phyloP scores from a whole-genome alignment of 768 basidiomycete species.

The Rhizopogon rudus region DNA sequence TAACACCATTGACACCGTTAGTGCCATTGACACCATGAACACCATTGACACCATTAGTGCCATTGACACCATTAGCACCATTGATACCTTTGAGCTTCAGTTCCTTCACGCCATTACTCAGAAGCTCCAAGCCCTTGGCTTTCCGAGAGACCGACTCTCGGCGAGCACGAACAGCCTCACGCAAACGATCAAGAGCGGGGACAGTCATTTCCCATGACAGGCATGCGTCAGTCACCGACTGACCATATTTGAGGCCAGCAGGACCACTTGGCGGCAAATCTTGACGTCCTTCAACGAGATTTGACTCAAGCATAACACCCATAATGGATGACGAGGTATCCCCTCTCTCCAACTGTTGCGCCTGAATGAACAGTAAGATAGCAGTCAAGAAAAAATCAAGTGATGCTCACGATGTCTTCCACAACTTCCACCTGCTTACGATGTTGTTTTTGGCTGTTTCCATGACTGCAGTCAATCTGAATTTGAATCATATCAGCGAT shows the following conservation, averaged over 20 bases:
- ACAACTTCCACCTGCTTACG: conserved; percentile 84
- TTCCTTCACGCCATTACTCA: conserved; percentile 5
- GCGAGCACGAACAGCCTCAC: conserved; percentile 83
- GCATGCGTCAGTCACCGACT: conserved; percentile 87
- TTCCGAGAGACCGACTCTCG: conserved; percentile 41
- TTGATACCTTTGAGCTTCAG: conserved; percentile 9
- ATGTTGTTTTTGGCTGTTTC: conserved; percentile 92
- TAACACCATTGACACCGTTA: background rate
- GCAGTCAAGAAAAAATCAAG: conserved; percentile 1
- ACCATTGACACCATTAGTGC: background rate
- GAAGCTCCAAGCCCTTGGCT: conserved; percentile 8
- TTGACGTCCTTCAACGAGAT: conserved; percentile 83
- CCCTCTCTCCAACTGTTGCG: conserved; percentile 62
- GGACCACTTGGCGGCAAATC: conserved; percentile 74
- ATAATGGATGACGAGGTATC: conserved; percentile 74
- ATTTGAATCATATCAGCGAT: background rate
- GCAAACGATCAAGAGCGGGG: conserved; percentile 73
- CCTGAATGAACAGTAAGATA: conserved; percentile 37
- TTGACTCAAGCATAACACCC: conserved; percentile 96
- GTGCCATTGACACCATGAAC: conserved; percentile 8
- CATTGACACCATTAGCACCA: conserved; percentile 4
- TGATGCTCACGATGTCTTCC: conserved; percentile 70
- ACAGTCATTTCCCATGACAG: conserved; percentile 89
- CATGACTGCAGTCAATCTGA: conserved; percentile 95
- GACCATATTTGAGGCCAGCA: conserved; percentile 71